Conservation (phyloP, 1,139 yeast genomes). For the Meyerozyma sp. region DNA sequence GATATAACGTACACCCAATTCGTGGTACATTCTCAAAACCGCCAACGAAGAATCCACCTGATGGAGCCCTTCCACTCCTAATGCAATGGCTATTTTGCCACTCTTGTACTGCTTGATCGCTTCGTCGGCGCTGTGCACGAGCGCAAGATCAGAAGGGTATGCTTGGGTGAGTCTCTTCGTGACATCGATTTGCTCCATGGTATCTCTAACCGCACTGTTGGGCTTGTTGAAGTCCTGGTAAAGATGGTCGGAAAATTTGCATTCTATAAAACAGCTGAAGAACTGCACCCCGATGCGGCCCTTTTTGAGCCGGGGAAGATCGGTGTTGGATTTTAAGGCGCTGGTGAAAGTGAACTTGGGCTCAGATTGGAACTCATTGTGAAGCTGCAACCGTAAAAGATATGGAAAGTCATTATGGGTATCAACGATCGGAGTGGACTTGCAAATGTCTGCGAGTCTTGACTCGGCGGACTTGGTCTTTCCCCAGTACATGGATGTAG, state of each 20-base stretch:
- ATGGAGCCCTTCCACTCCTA: constrained; percentile 52
- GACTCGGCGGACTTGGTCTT: constrained; percentile 13
- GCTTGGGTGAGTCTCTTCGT: constrained; percentile 37
- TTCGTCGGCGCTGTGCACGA: constrained; percentile 33
- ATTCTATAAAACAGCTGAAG: constrained; percentile 42
- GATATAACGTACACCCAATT: constrained; percentile 46
- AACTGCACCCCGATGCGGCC: constrained; percentile 44
- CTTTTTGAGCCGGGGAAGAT: constrained; percentile 27
- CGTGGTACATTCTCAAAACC: constrained; percentile 42
- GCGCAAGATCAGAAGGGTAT: constrained; percentile 30
- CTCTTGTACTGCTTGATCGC: constrained; percentile 29
- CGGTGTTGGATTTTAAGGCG: constrained; percentile 34
- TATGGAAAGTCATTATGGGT: constrained; percentile 49
- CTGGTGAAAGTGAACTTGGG: constrained; percentile 27
- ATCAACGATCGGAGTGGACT: constrained; percentile 34
- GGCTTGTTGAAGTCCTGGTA: constrained; percentile 37
- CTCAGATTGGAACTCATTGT: constrained; percentile 29
- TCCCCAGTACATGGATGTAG: background rate
- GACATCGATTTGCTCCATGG: constrained; percentile 50
- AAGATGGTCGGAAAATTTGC: constrained; percentile 30
- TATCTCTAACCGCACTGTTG: constrained; percentile 42
- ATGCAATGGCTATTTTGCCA: constrained; percentile 36
- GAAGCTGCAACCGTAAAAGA: constrained; percentile 33
- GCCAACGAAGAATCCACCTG: constrained; percentile 46
- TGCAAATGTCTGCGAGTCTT: constrained; percentile 20